Conservation (phyloP, 2,329 filamentous ascomycete species). For the Fusarium pininemorale region DNA sequence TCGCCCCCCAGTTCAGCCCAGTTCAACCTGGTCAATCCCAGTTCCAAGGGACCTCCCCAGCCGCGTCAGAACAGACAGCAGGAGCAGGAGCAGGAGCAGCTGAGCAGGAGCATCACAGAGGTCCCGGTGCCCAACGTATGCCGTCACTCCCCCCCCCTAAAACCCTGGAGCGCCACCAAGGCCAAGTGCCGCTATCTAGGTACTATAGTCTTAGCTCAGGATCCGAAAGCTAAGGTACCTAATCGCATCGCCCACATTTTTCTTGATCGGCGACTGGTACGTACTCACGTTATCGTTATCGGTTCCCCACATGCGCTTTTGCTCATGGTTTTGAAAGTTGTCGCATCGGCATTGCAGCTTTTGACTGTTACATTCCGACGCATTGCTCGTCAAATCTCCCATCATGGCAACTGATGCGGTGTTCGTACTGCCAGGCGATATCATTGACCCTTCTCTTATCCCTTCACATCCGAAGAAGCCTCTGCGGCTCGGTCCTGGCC, state of each 20-base stretch:
- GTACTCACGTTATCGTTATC: conserved; percentile 34
- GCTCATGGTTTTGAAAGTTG: conserved; percentile 27
- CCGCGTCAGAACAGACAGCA: neutral
- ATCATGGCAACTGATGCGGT: conserved; percentile 66
- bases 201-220: conserved; percentile 9
- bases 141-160: conserved; percentile 33
- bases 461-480: conserved; percentile 75
- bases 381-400: conserved; percentile 4
- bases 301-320: conserved; percentile 18
- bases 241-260: conserved; percentile 40
- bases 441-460: conserved; percentile 71
- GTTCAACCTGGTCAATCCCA: neutral
- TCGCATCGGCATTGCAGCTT: conserved; percentile 22
- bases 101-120: neutral
- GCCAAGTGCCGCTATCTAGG: conserved; percentile 34
- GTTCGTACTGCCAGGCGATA: conserved; percentile 85
- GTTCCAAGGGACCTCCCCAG: neutral
- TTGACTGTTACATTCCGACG: neutral
- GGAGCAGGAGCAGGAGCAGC: no score
- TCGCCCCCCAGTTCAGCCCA: neutral
- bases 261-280: conserved; percentile 24
- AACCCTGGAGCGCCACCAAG: conserved; percentile 29
- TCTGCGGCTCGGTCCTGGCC: conserved; percentile 83
- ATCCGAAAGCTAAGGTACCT: conserved; percentile 7
- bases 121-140: conserved; percentile 25